These are phyloP conservation scores for Jaminaea rosea DNA, from an alignment of 1,284 basidiomycete genomes.

Conservation along the genomic window DNA sequence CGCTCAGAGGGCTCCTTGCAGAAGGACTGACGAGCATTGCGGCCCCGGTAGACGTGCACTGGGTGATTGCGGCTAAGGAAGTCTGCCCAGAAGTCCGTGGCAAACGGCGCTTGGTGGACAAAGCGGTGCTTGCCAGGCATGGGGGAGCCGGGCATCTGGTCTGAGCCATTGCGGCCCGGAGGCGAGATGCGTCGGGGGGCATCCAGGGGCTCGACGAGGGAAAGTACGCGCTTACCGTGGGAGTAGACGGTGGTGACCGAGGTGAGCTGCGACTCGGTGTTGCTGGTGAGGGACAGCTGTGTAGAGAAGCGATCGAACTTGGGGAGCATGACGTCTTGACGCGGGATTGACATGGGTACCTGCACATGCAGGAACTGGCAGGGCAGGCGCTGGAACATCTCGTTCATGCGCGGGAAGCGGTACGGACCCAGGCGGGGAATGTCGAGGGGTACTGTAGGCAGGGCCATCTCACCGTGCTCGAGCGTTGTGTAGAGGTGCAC, in stretches of 20 bases:
- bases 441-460: constrained; percentile 33
- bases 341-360: constrained; percentile 46
- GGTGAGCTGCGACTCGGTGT: constrained; percentile 28
- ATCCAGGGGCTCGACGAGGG: constrained; percentile 41
- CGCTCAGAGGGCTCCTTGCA: constrained; percentile 45
- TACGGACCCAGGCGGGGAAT: constrained; percentile 27
- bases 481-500: constrained; percentile 42
- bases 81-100: constrained; percentile 46
- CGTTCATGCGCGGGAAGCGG: constrained; percentile 44
- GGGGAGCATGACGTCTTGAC: constrained; percentile 30
- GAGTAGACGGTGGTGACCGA: constrained; percentile 47
- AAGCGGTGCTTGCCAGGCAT: constrained; percentile 18
- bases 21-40: constrained; percentile 30
- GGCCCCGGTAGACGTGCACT: constrained; percentile 31
- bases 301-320: constrained; percentile 39
- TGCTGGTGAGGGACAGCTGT: constrained; percentile 40
- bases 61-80: constrained; percentile 45
- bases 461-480: constrained; percentile 32
- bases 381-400: constrained; percentile 45
- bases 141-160: background rate
- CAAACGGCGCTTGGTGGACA: constrained; percentile 45
- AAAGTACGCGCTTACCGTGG: constrained; percentile 43
- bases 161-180: constrained; percentile 4
- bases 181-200: constrained; percentile 21
- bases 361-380: constrained; percentile 49